Evolutionary conservation across 345 rosid species (phyloP).

Genomic region (Camelina sativa): DNA sequence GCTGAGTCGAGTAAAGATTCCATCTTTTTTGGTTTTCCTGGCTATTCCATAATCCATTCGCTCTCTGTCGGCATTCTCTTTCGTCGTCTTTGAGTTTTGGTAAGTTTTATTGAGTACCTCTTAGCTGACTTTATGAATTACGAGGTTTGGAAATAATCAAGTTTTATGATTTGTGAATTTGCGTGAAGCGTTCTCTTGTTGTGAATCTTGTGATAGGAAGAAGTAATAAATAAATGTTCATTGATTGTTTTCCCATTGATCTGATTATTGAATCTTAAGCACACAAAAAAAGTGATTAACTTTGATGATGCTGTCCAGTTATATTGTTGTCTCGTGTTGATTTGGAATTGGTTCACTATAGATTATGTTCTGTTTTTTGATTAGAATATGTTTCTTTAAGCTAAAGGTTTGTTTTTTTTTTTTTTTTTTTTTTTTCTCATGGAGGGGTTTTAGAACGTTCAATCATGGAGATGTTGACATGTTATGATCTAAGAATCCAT

Average conservation of each 20-base stretch:
- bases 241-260: not conserved
- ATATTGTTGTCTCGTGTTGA: slow-evolving; percentile 6
- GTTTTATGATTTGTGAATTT: not conserved
- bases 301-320: slow-evolving; percentile 18
- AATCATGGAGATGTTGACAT: slow-evolving; percentile 27
- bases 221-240: not conserved
- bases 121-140: not conserved
- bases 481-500: slow-evolving; percentile 33
- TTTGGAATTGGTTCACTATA: slow-evolving; percentile 24
- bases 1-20: slow-evolving; percentile 29
- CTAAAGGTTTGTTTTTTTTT: not conserved
- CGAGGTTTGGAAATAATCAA: not conserved
- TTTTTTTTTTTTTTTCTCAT: not conserved
- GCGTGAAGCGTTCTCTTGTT: not conserved
- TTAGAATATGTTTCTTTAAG: not conserved
- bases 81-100: slow-evolving; percentile 8
- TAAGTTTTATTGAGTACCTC: slow-evolving; percentile 22
- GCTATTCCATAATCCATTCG: slow-evolving; percentile 19
- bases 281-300: not conserved
- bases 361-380: slow-evolving; percentile 21
- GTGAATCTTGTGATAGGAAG: not conserved
- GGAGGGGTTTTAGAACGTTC: slow-evolving; percentile 12
- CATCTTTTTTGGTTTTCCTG: not conserved
- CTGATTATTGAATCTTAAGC: not conserved
- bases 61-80: slow-evolving; percentile 35